phyloP scores from a whole-genome alignment of 768 basidiomycete species.

The Trichaptum fuscoviolaceum region DNA sequence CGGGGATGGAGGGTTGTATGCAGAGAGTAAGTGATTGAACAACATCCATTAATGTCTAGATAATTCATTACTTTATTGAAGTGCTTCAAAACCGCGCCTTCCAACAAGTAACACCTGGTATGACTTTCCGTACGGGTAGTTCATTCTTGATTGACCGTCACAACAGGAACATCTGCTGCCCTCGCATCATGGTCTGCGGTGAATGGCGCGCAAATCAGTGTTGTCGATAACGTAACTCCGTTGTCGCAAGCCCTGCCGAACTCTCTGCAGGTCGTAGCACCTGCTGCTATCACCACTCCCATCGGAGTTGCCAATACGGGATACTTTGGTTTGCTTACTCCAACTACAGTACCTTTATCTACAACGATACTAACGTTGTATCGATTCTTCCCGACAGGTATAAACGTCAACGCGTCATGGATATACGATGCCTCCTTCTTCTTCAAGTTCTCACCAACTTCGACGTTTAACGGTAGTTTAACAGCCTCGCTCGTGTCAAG shows the following conservation, averaged over 20 bases:
- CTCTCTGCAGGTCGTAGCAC: constrained; percentile 46
- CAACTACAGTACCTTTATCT: background rate
- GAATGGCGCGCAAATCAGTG: constrained; percentile 39
- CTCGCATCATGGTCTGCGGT: constrained; percentile 48
- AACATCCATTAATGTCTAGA: background rate
- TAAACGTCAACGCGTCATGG: constrained; percentile 46
- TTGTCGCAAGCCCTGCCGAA: constrained; percentile 60
- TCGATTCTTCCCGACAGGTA: constrained; percentile 36
- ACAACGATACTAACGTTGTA: background rate
- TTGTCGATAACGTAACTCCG: constrained; percentile 40
- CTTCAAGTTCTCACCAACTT: constrained; percentile 45
- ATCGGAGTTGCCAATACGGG: constrained; percentile 57
- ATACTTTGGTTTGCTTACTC: constrained; percentile 39
- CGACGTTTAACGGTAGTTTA: constrained; percentile 32
- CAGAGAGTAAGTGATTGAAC: constrained; percentile 37
- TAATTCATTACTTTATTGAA: constrained; percentile 16
- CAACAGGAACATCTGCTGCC: constrained; percentile 40
- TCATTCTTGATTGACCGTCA: background rate
- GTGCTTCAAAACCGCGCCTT: constrained; percentile 70
- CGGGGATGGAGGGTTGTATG: constrained; percentile 69
- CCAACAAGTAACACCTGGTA: constrained; percentile 55
- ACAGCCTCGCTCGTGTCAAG: constrained; percentile 42
- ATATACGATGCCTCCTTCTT: constrained; percentile 60
- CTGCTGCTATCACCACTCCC: constrained; percentile 30
- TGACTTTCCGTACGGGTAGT: constrained; percentile 7